Evolutionary conservation across 306 rosid genomes (phyloP).

Genomic region (Trifolium subterraneum): DNA sequence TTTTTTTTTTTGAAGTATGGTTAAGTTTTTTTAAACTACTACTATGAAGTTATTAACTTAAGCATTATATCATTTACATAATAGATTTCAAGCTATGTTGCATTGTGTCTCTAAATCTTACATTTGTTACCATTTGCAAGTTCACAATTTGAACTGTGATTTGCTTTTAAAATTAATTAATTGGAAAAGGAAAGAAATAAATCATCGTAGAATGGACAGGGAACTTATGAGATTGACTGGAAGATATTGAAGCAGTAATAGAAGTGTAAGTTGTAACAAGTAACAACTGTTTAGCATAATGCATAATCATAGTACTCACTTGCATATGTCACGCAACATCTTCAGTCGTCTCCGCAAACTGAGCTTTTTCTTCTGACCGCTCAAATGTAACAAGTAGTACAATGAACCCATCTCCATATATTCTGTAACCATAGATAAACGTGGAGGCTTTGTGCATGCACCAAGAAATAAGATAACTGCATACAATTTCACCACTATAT

Average conservation of each 20-base stretch:
- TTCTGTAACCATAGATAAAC: slow-evolving; percentile 94
- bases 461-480: slow-evolving; percentile 99
- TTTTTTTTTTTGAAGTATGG: too few relatives aligned
- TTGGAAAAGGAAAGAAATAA: not conserved
- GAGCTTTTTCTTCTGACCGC: slow-evolving; percentile 92
- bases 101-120: too few relatives aligned
- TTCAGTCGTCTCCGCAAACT: slow-evolving; percentile 87
- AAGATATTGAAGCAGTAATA: slow-evolving; percentile 10
- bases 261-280: not conserved
- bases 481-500: slow-evolving; percentile 43
- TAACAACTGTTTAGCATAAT: slow-evolving; percentile 32
- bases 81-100: too few relatives aligned
- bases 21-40: too few relatives aligned
- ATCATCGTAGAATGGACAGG: slow-evolving; percentile 18
- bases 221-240: slow-evolving; percentile 26
- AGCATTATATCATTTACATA: too few relatives aligned
- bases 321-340: slow-evolving; percentile 97
- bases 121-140: too few relatives aligned
- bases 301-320: slow-evolving; percentile 51
- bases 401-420: slow-evolving; percentile 98
- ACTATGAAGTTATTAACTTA: too few relatives aligned
- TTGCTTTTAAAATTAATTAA: too few relatives aligned
- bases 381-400: slow-evolving; percentile 86
- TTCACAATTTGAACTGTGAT: too few relatives aligned
- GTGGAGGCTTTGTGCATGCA: slow-evolving; percentile 98